Base-by-base conservation (phyloP, 768 basidiomycete genomes). In the Trichaptum fuscoviolaceum region DNA sequence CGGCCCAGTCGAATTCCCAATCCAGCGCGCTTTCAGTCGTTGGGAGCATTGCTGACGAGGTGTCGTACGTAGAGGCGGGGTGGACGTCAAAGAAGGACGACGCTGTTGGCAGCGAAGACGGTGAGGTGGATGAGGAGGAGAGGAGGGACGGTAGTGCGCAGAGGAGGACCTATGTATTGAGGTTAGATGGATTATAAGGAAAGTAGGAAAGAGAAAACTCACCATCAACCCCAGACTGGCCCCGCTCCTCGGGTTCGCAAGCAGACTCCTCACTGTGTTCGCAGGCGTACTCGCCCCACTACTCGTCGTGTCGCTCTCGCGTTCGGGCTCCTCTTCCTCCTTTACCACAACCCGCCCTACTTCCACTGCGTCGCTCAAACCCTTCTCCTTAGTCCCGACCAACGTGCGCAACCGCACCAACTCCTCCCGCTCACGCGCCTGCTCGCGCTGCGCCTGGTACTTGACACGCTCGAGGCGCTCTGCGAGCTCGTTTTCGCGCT, bases 81-180 rank as follows among this genome's bases (percentile, higher is more conserved):
- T 71, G 70, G 17, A 85, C 77, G 30, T 82, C 76, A 26, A 88
- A 84, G 66, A 86, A 75, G 25, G 85, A 82, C 73, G 89, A 86
- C 68, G 81, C 81, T 60, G 84, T 81, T 62, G 86, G 85, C 17
- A 86, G 70, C 26, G 83, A 71, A 24, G 82, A 79, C 68, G 68
- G 57, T 68, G 71, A n/a, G n/a, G n/a, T n/a, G n/a, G n/a, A n/a
- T n/a, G n/a, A 63, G 88, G 83, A 80, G 24, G 90, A 87, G 64
- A 92, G 82, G 59, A 93, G 82, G 24, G 87, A 85, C 18, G 91
- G 91, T 30, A 93, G 82, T 1, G 90, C 89, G 71, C 90, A 92
- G 59, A 92, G 82, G 60, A 93, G 83, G 71, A 90, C 89, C 86
- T 91, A 80, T 30, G 30, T 8, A 8, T 24, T 3, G 65, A 69